Evolutionary conservation across 2,329 filamentous ascomycete species (phyloP).

Genomic region (Sporothrix humicola): DNA sequence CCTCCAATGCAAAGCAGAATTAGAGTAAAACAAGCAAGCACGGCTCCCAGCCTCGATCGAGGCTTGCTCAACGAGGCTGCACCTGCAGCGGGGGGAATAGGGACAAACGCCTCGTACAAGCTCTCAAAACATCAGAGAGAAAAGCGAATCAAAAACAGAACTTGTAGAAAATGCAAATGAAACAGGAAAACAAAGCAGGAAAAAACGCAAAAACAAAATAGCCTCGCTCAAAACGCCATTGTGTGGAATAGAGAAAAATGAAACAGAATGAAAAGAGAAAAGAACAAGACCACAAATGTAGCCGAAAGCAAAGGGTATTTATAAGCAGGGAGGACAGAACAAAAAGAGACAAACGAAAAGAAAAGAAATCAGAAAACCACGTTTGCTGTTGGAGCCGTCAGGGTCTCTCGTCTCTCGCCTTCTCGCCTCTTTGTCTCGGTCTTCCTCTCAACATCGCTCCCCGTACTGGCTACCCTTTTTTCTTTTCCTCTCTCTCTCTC

Average conservation of each 20-base stretch:
- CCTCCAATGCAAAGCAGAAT: conserved; percentile 23
- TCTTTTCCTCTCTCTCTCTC: background rate
- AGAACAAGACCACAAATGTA: background rate
- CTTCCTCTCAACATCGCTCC: conserved; percentile 28
- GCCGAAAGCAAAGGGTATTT: conserved; percentile 24
- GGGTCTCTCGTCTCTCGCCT: conserved; percentile 28
- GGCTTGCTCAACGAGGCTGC: conserved; percentile 26
- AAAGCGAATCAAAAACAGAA: conserved; percentile 1
- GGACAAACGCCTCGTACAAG: conserved; percentile 29
- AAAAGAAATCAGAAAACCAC: conserved; percentile 30
- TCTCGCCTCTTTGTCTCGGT: conserved; percentile 24
- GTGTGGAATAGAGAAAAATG: background rate
- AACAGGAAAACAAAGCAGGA: background rate
- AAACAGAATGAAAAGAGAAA: background rate
- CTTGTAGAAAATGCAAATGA: background rate
- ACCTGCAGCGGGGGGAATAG: conserved; percentile 19
- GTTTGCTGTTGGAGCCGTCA: conserved; percentile 30
- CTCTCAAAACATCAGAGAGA: conserved; percentile 15
- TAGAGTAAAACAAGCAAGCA: conserved; percentile 18
- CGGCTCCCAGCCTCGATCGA: conserved; percentile 15
- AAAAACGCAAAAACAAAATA: background rate
- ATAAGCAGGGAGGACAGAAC: background rate
- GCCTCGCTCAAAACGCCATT: conserved; percentile 30
- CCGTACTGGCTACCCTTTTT: conserved; percentile 4
- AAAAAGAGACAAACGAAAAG: conserved; percentile 25